Evolutionary conservation across 192 early-diverging fungal species (phyloP).

Genomic region (Polychytrium aggregatum): DNA sequence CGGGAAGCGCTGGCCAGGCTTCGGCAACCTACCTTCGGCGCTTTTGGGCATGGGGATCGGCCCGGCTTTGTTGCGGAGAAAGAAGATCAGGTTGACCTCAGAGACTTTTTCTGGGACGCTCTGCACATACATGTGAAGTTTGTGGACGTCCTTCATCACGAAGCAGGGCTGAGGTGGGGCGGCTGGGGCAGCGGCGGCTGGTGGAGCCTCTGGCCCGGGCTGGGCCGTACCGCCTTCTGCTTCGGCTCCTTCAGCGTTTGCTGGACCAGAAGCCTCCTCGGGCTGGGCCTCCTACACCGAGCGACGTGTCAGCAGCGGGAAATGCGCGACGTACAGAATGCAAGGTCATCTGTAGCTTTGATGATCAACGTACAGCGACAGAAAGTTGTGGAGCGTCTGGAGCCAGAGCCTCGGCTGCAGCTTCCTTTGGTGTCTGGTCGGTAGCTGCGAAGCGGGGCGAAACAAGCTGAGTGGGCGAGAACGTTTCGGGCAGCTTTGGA

Average conservation of each 20-base stretch:
- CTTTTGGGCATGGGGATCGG: conserved; percentile 24
- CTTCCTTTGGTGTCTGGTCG: no score
- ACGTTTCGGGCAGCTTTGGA: no score
- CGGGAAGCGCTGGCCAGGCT: not conserved
- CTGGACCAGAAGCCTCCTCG: not conserved
- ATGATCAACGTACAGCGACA: no score
- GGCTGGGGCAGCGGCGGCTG: not conserved
- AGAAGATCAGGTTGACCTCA: conserved; percentile 44
- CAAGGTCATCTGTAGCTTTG: no score
- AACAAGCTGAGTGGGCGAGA: no score
- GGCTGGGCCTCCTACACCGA: not conserved
- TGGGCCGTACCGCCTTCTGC: not conserved
- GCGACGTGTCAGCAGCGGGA: no score
- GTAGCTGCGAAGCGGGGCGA: no score
- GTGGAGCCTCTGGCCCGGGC: not conserved
- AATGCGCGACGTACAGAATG: no score
- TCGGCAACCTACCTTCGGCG: conserved; percentile 19
- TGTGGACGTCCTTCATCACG: not conserved
- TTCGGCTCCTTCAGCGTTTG: not conserved
- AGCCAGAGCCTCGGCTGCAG: no score
- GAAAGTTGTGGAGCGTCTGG: no score
- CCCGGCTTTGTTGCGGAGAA: conserved; percentile 33
- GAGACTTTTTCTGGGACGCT: conserved; percentile 36
- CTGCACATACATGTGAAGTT: conserved; percentile 32
- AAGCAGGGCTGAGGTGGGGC: not conserved